These are phyloP conservation scores for Penicillium sp. DNA, from an alignment of 2,329 filamentous ascomycete genomes.

Conservation along the genomic window DNA sequence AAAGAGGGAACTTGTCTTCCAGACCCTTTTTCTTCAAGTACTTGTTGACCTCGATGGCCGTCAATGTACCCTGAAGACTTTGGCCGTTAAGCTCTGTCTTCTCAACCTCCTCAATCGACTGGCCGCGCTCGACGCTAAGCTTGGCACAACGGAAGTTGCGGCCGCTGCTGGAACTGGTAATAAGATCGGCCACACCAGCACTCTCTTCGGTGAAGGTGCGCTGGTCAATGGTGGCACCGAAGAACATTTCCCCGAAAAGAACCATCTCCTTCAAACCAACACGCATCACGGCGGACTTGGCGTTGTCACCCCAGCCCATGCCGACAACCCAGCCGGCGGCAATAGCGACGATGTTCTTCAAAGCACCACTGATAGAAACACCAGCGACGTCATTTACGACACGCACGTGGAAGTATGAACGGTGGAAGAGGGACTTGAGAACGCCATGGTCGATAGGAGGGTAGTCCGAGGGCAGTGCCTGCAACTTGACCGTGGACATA, in stretches of 20 bases:
- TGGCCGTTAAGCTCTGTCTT: slow-evolving; percentile 89
- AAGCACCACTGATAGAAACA: slow-evolving; percentile 86
- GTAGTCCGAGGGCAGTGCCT: slow-evolving; percentile 76
- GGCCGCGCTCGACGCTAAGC: slow-evolving; percentile 75
- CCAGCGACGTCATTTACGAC: slow-evolving; percentile 95
- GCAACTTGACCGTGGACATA: slow-evolving; percentile 68
- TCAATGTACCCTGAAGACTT: slow-evolving; percentile 92
- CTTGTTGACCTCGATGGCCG: slow-evolving; percentile 84
- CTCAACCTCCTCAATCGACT: slow-evolving; percentile 85
- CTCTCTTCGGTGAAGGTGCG: slow-evolving; percentile 96
- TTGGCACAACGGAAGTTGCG: slow-evolving; percentile 94
- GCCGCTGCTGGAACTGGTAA: slow-evolving; percentile 89
- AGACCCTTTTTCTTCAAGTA: slow-evolving; percentile 78
- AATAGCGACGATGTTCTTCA: slow-evolving; percentile 96
- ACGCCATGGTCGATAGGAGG: slow-evolving; percentile 82
- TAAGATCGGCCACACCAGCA: slow-evolving; percentile 90
- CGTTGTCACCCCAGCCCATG: slow-evolving; percentile 96
- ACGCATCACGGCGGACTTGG: slow-evolving; percentile 97
- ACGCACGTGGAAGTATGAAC: slow-evolving; percentile 95
- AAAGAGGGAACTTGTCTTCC: slow-evolving; percentile 84
- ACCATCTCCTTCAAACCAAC: slow-evolving; percentile 96
- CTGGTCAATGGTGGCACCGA: slow-evolving; percentile 74
- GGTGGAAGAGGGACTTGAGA: slow-evolving; percentile 85
- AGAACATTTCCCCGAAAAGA: slow-evolving; percentile 91
- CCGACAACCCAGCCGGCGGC: slow-evolving; percentile 95